These are phyloP conservation scores for Cladosporium sp. DNA, from an alignment of 2,329 filamentous ascomycete genomes.

Conservation along the genomic window DNA sequence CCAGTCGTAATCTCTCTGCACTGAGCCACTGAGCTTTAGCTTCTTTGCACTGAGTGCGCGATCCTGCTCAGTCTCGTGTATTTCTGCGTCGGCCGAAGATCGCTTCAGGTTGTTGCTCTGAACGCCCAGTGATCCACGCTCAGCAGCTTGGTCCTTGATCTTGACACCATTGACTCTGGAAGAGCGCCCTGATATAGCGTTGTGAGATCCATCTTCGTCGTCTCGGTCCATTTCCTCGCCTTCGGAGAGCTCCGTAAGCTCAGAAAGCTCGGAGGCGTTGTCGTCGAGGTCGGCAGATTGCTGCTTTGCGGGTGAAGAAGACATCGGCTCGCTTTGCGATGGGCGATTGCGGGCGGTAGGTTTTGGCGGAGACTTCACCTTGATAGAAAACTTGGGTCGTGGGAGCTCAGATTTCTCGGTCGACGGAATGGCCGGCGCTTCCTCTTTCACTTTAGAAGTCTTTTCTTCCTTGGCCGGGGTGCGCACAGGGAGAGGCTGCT, in stretches of 20 bases:
- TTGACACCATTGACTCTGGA: slow-evolving; percentile 17
- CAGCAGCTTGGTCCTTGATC: slow-evolving; percentile 24
- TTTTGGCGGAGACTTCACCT: slow-evolving; percentile 22
- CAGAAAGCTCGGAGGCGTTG: slow-evolving; percentile 22
- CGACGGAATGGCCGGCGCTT: slow-evolving; percentile 22
- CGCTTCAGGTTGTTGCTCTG: slow-evolving; percentile 26
- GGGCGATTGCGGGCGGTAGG: slow-evolving; percentile 15
- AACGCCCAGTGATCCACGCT: slow-evolving; percentile 16
- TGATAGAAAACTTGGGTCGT: slow-evolving; percentile 27
- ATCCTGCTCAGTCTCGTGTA: slow-evolving; percentile 23
- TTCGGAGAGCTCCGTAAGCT: slow-evolving; percentile 31
- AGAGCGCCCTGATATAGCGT: slow-evolving; percentile 9
- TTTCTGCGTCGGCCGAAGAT: slow-evolving; percentile 30
- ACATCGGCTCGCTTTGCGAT: slow-evolving; percentile 19
- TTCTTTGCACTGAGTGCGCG: slow-evolving; percentile 27
- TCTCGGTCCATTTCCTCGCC: slow-evolving; percentile 24
- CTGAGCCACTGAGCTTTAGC: slow-evolving; percentile 25
- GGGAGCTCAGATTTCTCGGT: slow-evolving; percentile 24
- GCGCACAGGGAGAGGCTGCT: slow-evolving; percentile 21
- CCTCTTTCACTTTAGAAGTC: neutral
- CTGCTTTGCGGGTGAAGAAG: slow-evolving; percentile 21
- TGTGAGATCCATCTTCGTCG: slow-evolving; percentile 14
- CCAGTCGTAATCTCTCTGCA: slow-evolving; percentile 25
- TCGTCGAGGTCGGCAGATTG: slow-evolving; percentile 13
- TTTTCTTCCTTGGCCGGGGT: slow-evolving; percentile 14